Percentiles rank a stretch among this genome's conserved stretches.
These are phyloP conservation scores for Fragaria nilgerrensis DNA, from an alignment of 306 rosid species.

Conservation along the genomic window DNA sequence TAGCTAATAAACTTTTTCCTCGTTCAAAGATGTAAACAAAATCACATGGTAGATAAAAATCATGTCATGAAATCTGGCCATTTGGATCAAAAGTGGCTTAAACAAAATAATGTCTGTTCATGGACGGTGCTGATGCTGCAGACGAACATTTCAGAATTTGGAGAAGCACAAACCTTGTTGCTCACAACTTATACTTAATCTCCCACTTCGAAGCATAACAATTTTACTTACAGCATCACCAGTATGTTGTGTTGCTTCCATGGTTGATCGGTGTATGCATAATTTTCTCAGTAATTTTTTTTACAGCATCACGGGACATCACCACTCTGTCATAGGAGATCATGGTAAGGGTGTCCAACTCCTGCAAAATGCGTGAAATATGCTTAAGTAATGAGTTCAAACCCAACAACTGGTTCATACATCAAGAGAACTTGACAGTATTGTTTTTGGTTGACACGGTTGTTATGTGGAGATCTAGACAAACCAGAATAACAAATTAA, in stretches of 20 bases:
- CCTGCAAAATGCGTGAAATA: constrained; percentile 51
- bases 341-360: constrained; percentile 80
- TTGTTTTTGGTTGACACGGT: not conserved
- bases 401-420: not conserved
- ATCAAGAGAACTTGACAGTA: not conserved
- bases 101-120: no score
- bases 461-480: not conserved
- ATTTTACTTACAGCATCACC: constrained; percentile 42
- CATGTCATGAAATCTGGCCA: no score
- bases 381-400: not conserved
- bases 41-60: no score
- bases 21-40: no score
- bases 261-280: constrained; percentile 74
- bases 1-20: no score
- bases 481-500: not conserved
- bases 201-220: no score
- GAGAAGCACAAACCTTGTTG: no score
- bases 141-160: no score
- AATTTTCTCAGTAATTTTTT: constrained; percentile 74
- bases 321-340: constrained; percentile 79
- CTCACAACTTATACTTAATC: no score
- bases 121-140: no score
- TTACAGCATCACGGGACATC: constrained; percentile 78
- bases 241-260: constrained; percentile 44
- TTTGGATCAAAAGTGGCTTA: no score